Evolutionary conservation across 1,284 basidiomycete genomes (phyloP).

Genomic region (Fomes fomentarius): DNA sequence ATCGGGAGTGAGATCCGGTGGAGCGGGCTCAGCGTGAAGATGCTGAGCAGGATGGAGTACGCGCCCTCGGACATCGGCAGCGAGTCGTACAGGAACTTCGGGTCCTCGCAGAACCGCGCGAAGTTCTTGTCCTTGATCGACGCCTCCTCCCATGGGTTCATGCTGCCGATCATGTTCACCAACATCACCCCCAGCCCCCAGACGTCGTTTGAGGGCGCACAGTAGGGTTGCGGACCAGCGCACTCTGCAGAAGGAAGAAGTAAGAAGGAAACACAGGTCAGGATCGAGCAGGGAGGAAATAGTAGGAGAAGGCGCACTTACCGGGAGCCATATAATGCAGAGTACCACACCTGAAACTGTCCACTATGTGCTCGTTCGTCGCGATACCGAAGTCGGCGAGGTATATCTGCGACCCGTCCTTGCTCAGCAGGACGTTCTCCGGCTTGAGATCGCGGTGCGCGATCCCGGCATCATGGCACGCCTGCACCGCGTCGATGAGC

Average conservation of each 20-base stretch:
- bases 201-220: constrained; percentile 78
- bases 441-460: constrained; percentile 77
- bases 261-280: too few species aligned
- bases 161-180: constrained; percentile 80
- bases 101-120: constrained; percentile 43
- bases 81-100: constrained; percentile 65
- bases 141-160: constrained; percentile 87
- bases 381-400: constrained; percentile 72
- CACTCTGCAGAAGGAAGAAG: constrained; percentile 27
- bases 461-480: constrained; percentile 61
- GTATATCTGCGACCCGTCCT: constrained; percentile 48
- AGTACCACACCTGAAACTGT: constrained; percentile 50
- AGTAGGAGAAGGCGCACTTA: constrained; percentile 14
- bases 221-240: constrained; percentile 47
- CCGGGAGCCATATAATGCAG: constrained; percentile 68
- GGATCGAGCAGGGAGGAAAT: not conserved
- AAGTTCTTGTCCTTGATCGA: constrained; percentile 74
- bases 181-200: constrained; percentile 72
- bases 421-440: constrained; percentile 66
- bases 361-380: constrained; percentile 50
- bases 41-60: constrained; percentile 57
- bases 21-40: constrained; percentile 56
- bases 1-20: constrained; percentile 58
- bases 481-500: constrained; percentile 65
- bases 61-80: constrained; percentile 71